Percentiles rank a stretch among this genome's conserved stretches.
phyloP scores from a whole-genome alignment of 495 filamentous ascomycete genomes.

The Hypomontagnella submonticulosa region DNA sequence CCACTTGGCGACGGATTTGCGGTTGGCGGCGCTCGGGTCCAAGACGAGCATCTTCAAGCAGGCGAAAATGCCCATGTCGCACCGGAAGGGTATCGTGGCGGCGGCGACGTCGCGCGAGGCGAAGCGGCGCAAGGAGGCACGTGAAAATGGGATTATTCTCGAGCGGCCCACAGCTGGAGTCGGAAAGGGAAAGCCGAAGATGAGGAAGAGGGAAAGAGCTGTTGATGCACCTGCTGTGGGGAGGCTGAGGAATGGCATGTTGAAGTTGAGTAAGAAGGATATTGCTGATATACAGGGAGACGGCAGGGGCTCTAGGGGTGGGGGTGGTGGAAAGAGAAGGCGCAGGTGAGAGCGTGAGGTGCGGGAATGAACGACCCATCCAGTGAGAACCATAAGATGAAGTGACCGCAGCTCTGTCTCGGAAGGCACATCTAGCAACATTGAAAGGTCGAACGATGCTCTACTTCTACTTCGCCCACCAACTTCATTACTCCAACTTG shows the following conservation, averaged over 20 bases:
- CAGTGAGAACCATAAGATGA: neutral
- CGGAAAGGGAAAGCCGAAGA: constrained; percentile 48
- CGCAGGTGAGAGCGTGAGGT: constrained; percentile 38
- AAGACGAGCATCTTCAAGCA: constrained; percentile 78
- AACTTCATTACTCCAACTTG: no score
- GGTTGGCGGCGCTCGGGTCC: constrained; percentile 81
- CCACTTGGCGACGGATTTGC: constrained; percentile 82
- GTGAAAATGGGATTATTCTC: constrained; percentile 89
- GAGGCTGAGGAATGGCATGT: constrained; percentile 78
- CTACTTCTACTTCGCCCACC: no score
- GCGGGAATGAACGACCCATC: neutral
- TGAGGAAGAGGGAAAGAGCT: constrained; percentile 67
- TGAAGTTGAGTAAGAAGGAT: constrained; percentile 83
- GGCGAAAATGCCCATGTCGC: constrained; percentile 83
- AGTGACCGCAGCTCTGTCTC: neutral
- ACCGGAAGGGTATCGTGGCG: constrained; percentile 79
- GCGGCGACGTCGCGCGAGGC: constrained; percentile 73
- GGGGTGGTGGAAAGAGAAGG: constrained; percentile 45
- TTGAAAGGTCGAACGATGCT: no score
- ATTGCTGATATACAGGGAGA: constrained; percentile 71
- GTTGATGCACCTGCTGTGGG: constrained; percentile 82
- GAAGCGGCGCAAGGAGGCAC: constrained; percentile 78
- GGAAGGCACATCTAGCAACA: neutral
- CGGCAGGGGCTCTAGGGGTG: constrained; percentile 38
- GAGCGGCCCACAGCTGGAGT: constrained; percentile 66